Base-by-base conservation (phyloP, 2,329 filamentous ascomycete species). In the Xylariaceae sp. region DNA sequence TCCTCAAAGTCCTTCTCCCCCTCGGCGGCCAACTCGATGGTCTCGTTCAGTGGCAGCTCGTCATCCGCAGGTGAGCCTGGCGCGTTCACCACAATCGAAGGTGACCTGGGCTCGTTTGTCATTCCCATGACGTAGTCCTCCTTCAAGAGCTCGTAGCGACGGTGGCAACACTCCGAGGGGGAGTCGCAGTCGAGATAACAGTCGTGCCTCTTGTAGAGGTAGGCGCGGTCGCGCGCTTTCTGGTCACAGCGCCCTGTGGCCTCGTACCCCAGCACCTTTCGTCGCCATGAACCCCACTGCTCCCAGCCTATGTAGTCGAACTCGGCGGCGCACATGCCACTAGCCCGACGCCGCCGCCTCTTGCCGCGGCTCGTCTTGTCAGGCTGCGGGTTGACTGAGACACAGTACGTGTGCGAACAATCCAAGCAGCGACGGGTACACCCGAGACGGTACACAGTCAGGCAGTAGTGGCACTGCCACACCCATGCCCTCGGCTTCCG, bases 131-230 rank as follows among this genome's bases (percentile, higher is more conserved):
- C 15, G 16, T 33, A 18, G 11, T 36, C 27, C 2, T 58, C 54
- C 38, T 62, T 54, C 64, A 23, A 68, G 28, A 39, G 31, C 7
- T 65, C 59, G 29, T 63, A 63, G 4, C 61, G 61, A 32, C 57
- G 65, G 11, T 63, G 58, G 17, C 65, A 56, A 17, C 66, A 65
- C 43, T 70, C 64, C 17, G 65, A 60, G 2, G 68, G 67, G 48
- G 67, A 78, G 24, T 57, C 52, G 41, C 56, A 59, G 31, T 59
- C 54, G 9, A 41, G 12, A 35, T 34, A 43, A 41, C 56, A 59
- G 27, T 53, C 39, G n/a, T 58, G 55, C 8, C 16, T 34, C 11
- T 35, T 42, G 3, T 29, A 9, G 13, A 43, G 24, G 30, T 57
- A 59, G 9, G 51, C 53, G 5, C 31, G 40, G 14, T 54, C 46